Base-by-base conservation (phyloP, 108 stramenopile species). In the Bacterosira constricta region DNA sequence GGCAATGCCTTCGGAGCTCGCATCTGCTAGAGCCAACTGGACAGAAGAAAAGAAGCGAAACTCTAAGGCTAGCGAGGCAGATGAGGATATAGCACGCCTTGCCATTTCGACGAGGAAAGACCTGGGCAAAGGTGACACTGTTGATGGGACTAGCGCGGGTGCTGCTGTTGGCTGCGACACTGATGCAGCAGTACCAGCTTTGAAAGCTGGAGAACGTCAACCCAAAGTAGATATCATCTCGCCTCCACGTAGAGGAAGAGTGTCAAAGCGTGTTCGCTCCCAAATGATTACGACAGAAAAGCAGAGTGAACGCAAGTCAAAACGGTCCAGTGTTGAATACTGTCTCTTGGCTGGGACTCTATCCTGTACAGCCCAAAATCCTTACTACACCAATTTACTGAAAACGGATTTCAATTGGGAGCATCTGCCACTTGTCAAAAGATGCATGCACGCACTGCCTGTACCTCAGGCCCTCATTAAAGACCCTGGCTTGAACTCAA, bases 241-340 rank as follows among this genome's bases (percentile, higher is more conserved):
- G 64, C 44, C 69, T 34, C 63, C 60, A 63, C 73, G 54, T 31
- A 59, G 52, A 46, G 79, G 69, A 41, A 60, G 88, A 41, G 73
- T 69, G 34, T 95, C 93, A 27, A 87, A 90, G 62, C 90, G 93
- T 27, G 68, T 94, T 12, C 72, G 79, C 17, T 84, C 85, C 7
- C 86, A 90, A 56, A 60, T 86, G 60, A 87, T 90, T 26, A 81
- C 87, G 15, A 88, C 87, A 23, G 80, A 62, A 65, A 81, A 77
- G 54, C 66, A 77, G 35, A 56, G 44, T 29, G 81, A 82, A 18
- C 71, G 81, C 27, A 73, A 66, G 32, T 66, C 72, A 21, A 75
- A 75, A 26, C 73, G 67, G 52, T 61, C 71, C 1, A 75, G 68
- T 50, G 78, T 73, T 25, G 78, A 83, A 34, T 83, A 70, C 29